Evolutionary conservation across 331 rosid species (phyloP).

Genomic region (Prunus yedoensis): DNA sequence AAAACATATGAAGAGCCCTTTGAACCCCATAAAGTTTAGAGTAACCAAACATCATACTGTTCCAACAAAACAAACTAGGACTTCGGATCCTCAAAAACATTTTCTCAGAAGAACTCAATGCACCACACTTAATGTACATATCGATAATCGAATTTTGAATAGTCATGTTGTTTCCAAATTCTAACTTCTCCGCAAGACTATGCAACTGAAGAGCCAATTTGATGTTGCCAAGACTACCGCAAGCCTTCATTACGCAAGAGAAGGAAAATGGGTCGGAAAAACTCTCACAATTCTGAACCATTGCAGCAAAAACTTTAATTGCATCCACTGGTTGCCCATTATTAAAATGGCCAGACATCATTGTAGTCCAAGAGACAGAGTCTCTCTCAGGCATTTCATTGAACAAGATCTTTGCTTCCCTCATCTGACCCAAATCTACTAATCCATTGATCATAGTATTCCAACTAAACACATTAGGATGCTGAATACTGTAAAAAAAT

Average conservation of each 20-base stretch:
- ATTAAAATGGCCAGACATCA: constrained; percentile 73
- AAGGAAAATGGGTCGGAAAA: constrained; percentile 48
- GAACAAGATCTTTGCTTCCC: constrained; percentile 53
- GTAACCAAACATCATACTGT: constrained; percentile 80
- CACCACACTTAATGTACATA: constrained; percentile 79
- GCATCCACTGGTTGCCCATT: constrained; percentile 43
- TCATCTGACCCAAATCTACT: constrained; percentile 45
- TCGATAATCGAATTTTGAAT: constrained; percentile 69
- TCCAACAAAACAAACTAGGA: constrained; percentile 87
- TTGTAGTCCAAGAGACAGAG: constrained; percentile 70
- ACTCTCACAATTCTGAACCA: constrained; percentile 33
- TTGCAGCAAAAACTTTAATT: constrained; percentile 45
- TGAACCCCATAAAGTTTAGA: constrained; percentile 55
- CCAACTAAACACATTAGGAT: constrained; percentile 64
- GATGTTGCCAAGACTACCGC: constrained; percentile 45
- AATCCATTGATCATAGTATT: constrained; percentile 63
- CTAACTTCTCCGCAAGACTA: constrained; percentile 38
- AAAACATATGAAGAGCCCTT: constrained; percentile 52
- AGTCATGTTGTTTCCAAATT: constrained; percentile 39
- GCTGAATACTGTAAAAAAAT: constrained; percentile 39
- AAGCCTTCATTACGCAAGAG: constrained; percentile 74
- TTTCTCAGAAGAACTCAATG: constrained; percentile 42
- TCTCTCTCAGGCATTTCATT: constrained; percentile 76
- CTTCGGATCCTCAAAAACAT: constrained; percentile 42
- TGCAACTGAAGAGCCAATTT: constrained; percentile 68